Base-by-base conservation (phyloP, 352 stramenopile genomes). In the Phytopythium montanum region DNA sequence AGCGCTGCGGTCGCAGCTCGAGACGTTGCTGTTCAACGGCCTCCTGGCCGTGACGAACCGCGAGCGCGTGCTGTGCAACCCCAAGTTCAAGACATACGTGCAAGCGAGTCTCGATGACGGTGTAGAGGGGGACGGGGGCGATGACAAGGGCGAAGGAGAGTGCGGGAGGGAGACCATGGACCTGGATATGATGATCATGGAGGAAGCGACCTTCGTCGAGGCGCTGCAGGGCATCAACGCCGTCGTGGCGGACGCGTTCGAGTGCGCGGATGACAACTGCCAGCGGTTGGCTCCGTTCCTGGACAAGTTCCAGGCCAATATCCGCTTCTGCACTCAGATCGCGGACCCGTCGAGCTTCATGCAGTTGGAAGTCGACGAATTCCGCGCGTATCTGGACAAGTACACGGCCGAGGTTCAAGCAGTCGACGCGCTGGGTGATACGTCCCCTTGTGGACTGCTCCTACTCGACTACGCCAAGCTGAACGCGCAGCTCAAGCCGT, bases 101-200 rank as follows among this genome's bases (percentile, higher is more conserved):
- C 76, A 89, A 26, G 61, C 76, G 25, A 81, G 77, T 9, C 56
- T 78, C 44, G 75, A 90, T 34, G 72, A 85, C 16, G 64, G 77
- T 0, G n/a, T 56, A 10, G 64, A 70, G 33, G 68, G 59, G 29
- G 70, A 64, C 2, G 68, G 77, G 38, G 72, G 69, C 33, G 71
- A 80, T 38, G 69, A 80, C 26, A 76, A 82, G 39, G 61, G 42
- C 3, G 54, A 62, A 10, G 60, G 68, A 5, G 70, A 87, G 49
- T 9, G 84, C 7, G 69, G 59, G 10, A 76, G 69, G 9, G 76
- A 81, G 39, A 66, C 56, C 5, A 82, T 93, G 62, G 79, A 93
- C 34, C 58, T 93, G 16, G 81, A 93, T 29, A 91, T 93, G 19
- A 57, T 93, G 42, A 88, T 93, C 36, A 88, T 90, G 76, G 84